These are phyloP conservation scores for Amesomyces nigricolor DNA, from an alignment of 2,329 filamentous ascomycete species.

Conservation along the genomic window DNA sequence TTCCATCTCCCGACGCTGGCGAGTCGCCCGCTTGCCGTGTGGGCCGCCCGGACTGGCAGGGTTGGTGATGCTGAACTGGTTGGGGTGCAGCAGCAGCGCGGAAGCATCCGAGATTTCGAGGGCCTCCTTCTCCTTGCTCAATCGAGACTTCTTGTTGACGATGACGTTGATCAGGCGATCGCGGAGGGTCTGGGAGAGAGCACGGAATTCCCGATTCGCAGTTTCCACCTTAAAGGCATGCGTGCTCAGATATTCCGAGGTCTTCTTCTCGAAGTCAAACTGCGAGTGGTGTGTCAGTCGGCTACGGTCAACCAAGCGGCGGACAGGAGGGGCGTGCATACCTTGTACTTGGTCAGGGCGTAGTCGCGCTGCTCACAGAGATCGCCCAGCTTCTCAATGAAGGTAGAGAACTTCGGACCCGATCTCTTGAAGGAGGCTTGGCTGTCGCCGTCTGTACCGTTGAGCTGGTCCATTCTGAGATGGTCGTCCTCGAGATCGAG, in stretches of 20 bases:
- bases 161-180: constrained; percentile 64
- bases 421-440: constrained; percentile 64
- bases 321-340: constrained; percentile 40
- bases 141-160: constrained; percentile 57
- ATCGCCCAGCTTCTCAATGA: constrained; percentile 81
- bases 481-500: constrained; percentile 43
- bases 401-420: constrained; percentile 78
- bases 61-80: constrained; percentile 61
- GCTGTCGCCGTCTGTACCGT: constrained; percentile 31
- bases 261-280: constrained; percentile 59
- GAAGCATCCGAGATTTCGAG: constrained; percentile 62
- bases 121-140: constrained; percentile 62
- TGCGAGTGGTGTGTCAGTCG: constrained; percentile 29
- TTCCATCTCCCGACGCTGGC: constrained; percentile 56
- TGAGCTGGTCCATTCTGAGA: constrained; percentile 33
- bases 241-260: constrained; percentile 53
- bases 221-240: constrained; percentile 58
- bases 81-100: constrained; percentile 60
- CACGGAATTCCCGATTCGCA: constrained; percentile 55
- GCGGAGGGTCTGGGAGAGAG: constrained; percentile 55
- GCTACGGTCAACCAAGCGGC: constrained; percentile 11
- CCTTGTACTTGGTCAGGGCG: constrained; percentile 73
- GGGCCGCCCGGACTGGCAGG: constrained; percentile 58
- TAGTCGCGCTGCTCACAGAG: constrained; percentile 82
- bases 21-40: constrained; percentile 57